These are phyloP conservation scores for Chaetoceros muelleri DNA, from an alignment of 108 stramenopile species.

Conservation along the genomic window DNA sequence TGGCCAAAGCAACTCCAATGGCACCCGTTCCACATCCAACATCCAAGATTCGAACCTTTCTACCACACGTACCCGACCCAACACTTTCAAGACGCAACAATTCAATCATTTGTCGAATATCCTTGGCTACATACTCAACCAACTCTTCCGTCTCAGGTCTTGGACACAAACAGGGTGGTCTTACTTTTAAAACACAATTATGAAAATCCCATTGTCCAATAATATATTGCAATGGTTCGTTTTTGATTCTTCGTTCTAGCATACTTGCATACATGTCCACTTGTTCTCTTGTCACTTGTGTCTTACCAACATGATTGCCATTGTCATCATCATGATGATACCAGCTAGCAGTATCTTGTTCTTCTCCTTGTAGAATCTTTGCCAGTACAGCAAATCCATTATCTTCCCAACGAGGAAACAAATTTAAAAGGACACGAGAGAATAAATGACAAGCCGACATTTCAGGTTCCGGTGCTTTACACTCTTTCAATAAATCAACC, in stretches of 20 bases:
- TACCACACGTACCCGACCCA: not conserved
- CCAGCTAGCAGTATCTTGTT: not conserved
- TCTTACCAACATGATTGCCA: too few relatives aligned
- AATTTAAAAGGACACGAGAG: constrained; percentile 29
- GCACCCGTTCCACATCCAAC: constrained; percentile 89
- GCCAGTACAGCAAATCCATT: constrained; percentile 26
- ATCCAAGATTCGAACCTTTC: constrained; percentile 66
- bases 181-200: constrained; percentile 47
- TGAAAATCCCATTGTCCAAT: constrained; percentile 93
- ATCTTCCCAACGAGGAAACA: constrained; percentile 48
- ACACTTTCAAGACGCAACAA: not conserved
- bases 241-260: constrained; percentile 37
- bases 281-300: constrained; percentile 29
- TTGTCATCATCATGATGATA: too few relatives aligned
- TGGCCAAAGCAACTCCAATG: constrained; percentile 80
- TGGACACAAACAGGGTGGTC: constrained; percentile 79
- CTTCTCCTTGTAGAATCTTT: not conserved
- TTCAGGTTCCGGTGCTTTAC: constrained; percentile 45
- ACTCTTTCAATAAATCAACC: constrained; percentile 12
- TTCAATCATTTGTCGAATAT: constrained; percentile 7
- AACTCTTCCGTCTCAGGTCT: constrained; percentile 94
- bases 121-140: constrained; percentile 50
- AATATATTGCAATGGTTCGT: constrained; percentile 90
- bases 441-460: constrained; percentile 52
- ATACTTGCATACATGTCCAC: constrained; percentile 16